These are phyloP conservation scores for Eimeria mitis DNA, from an alignment of 169 alveolate species.

Conservation along the genomic window DNA sequence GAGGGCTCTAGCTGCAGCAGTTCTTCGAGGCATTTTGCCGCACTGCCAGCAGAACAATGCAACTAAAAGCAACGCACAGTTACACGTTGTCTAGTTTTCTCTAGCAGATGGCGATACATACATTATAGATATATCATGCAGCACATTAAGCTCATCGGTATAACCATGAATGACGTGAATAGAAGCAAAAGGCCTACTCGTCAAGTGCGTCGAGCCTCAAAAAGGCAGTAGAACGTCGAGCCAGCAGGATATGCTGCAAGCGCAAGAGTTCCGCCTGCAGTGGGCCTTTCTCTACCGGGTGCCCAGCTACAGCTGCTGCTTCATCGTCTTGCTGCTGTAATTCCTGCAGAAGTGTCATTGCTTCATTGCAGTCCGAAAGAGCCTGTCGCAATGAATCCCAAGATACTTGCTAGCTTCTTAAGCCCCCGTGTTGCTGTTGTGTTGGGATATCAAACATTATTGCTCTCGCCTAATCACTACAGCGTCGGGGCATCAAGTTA, in stretches of 20 bases:
- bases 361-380: conserved; percentile 54
- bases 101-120: neutral
- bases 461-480: neutral
- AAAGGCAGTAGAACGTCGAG: conserved; percentile 58
- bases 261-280: neutral
- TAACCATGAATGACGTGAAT: neutral
- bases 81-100: neutral
- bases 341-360: conserved; percentile 35
- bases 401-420: too few relatives aligned
- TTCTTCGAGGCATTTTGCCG: conserved; percentile 40
- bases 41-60: conserved; percentile 9
- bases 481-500: neutral
- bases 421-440: too few relatives aligned
- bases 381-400: conserved; percentile 27
- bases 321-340: neutral
- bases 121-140: neutral
- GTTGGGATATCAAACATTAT: neutral
- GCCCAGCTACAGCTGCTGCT: conserved; percentile 67
- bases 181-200: neutral
- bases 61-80: neutral
- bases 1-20: conserved; percentile 5
- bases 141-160: neutral
- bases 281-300: conserved; percentile 11
- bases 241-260: conserved; percentile 47
- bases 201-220: conserved; percentile 43